Evolutionary conservation across 1,284 basidiomycete species (phyloP), one percentile per base, ranked within the genome.

Genomic region (Ustilago cynodontis): DNA sequence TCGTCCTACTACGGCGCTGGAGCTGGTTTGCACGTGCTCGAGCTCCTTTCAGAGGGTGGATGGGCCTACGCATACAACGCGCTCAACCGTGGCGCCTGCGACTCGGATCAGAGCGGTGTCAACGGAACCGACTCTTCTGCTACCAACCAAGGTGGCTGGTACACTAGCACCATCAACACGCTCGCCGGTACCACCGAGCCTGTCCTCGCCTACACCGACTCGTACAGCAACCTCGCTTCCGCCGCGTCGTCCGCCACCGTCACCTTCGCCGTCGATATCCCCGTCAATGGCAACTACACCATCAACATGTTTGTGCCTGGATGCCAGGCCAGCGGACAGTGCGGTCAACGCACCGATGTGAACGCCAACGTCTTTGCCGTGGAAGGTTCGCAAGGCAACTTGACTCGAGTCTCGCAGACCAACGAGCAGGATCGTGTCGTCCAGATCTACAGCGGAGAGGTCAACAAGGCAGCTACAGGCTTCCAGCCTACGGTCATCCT

Each of bases 201-300:
- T 1, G 91, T 95, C 54, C 89, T 95, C 22, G 89, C 91, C 29
- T 89, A 94, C 14, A 88, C 88, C 0, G 90, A 94, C 22, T 84
- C 89, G 47, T 91, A 92, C 47, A 91, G 90, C 22, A 92, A 91
- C 2, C 83, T 91, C 35, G 70, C 90, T 3, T 84, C 89, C 0
- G 86, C 89, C 47, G 89, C 89, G 18, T 93, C 94, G 11, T 69
- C 66, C 13, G 91, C 90, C 49, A 78, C 74, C 43, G 90, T 97
- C 82, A 95, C 93, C 0, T 98, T 94, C 91, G 90, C 91, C 86
- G 94, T 95, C 0, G 94, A 94, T 82, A 92, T 98, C 24, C 93
- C 93, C 0, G 92, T 93, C 20, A 90, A 93, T 1, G 97, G 94
- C 41, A 88, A 90, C 71, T 99, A 99, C 86, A 90, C 93, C 53